Evolutionary conservation across 1,284 basidiomycete species (phyloP), one percentile per base, ranked within the genome.

Genomic region (Ustilago loliicola): DNA sequence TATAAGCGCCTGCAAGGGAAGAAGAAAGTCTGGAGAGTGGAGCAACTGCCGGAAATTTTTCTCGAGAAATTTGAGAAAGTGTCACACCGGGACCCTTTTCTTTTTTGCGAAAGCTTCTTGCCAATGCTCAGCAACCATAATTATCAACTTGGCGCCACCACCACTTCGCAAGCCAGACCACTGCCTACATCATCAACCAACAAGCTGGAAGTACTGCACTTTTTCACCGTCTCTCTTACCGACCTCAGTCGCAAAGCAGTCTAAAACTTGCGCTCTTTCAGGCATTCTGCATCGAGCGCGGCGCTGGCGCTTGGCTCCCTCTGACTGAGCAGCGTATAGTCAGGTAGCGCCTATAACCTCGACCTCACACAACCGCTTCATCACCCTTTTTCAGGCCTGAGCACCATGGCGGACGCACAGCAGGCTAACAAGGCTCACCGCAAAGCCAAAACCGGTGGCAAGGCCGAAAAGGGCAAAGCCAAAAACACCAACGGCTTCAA

Each of bases 401-500:
- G 30, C 55, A 77, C 61, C 38, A 80, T 80, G 80, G 76, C 81
- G 29, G 83, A 83, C 66, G 68, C 81, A 42, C 70, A 79, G 61
- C 81, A 83, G 61, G 56, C 73, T 68, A 81, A 84, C 74, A 81
- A 80, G 54, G 77, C 83, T 23, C 83, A 85, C 47, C 77, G 78
- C 45, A 74, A 74, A 38, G 75, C 81, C 53, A 81, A 83, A 60
- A 78, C 79, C n/a, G 81, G 83, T 25, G 81, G 80, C 53, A 83
- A 81, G 56, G 72, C 83, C 13, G 79, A 72, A 32, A 83, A 83
- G 66, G 72, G 63, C 42, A 79, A 83, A 40, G 52, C 75, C 38
- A 77, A 77, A 32, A 81, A 85, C 61, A 45, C 80, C 65, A 86
- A 86, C 55, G 92, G 92, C 4, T 94, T 92, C 88, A 98, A 98